Evolutionary conservation across 345 rosid species (phyloP).

Genomic region (Pelargonium nanum): DNA sequence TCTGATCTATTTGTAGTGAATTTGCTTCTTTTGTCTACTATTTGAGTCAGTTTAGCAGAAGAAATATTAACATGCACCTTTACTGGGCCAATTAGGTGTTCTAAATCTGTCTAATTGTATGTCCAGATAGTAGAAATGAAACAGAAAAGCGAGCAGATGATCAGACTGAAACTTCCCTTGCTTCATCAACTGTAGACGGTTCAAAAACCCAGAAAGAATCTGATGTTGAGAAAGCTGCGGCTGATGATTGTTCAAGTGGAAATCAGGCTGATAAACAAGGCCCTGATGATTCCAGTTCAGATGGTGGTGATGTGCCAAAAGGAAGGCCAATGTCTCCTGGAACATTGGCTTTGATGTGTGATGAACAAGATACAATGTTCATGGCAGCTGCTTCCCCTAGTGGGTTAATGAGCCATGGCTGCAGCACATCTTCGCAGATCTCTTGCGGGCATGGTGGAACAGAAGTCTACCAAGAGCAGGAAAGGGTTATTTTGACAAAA

Average conservation of each 20-base stretch:
- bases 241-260: slow-evolving; percentile 47
- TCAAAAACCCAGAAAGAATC: slow-evolving; percentile 35
- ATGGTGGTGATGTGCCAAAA: slow-evolving; percentile 48
- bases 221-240: slow-evolving; percentile 30
- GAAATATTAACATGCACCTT: too few species aligned
- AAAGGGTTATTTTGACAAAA: slow-evolving; percentile 58
- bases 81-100: too few species aligned
- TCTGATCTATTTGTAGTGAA: neutral
- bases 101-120: slow-evolving; percentile 2
- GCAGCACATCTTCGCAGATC: slow-evolving; percentile 39
- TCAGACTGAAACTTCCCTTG: slow-evolving; percentile 37
- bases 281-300: slow-evolving; percentile 38
- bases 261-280: slow-evolving; percentile 43
- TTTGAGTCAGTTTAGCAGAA: neutral
- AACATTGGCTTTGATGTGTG: slow-evolving; percentile 97
- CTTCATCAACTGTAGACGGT: slow-evolving; percentile 48
- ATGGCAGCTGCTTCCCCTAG: slow-evolving; percentile 58
- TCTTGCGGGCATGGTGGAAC: slow-evolving; percentile 46
- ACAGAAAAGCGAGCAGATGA: slow-evolving; percentile 39
- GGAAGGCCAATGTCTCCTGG: slow-evolving; percentile 91
- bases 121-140: slow-evolving; percentile 44
- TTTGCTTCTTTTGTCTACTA: slow-evolving; percentile 5
- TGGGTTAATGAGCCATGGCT: slow-evolving; percentile 39
- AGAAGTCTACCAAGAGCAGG: slow-evolving; percentile 71
- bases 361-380: slow-evolving; percentile 82